Evolutionary conservation across 129 eudicot species (phyloP).

Genomic region (Helianthus annuus): HanXRQr2.0-SUNRISE NC_035441.2:410911-411410

Average conservation of each 20-base stretch:
- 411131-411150: not conserved
- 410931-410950: slow-evolving; percentile 42
- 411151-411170: slow-evolving; percentile 37
- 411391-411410: slow-evolving; percentile 16
- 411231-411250: no score
- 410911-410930: slow-evolving; percentile 27
- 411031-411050: no score
- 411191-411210: slow-evolving; percentile 42
- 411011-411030: no score
- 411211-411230: slow-evolving; percentile 20
- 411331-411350: slow-evolving; percentile 26
- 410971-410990: slow-evolving; percentile 54
- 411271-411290: slow-evolving; percentile 15
- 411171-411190: slow-evolving; percentile 66
- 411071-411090: not conserved
- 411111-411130: slow-evolving; percentile 13
- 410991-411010: no score
- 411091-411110: slow-evolving; percentile 34
- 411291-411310: slow-evolving; percentile 21
- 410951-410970: slow-evolving; percentile 77
- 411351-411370: slow-evolving; percentile 40
- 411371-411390: slow-evolving; percentile 35
- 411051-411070: no score
- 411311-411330: not conserved
- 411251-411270: slow-evolving; percentile 21